Evolutionary conservation across 1,139 yeast genomes (phyloP), one percentile per base, ranked within the genome.

Genomic region (Chernovozyma sophiae-reginae): DNA sequence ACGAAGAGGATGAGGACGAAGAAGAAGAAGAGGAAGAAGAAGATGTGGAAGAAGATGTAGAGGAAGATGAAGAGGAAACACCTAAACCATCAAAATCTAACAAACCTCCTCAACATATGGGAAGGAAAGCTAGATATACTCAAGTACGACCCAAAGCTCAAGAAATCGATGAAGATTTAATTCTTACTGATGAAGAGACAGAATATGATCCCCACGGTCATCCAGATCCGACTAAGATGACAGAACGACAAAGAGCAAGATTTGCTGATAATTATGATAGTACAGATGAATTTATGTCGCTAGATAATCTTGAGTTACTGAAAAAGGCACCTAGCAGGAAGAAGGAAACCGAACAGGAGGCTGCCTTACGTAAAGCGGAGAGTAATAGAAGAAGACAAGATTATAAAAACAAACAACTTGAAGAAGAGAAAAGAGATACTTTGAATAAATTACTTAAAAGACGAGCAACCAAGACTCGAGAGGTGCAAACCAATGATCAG

Each of bases 381-480:
- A 81, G 79, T 52, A 92, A 97, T 0, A 75, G 98, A 48, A 78
- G 90, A 56, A 74, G 98, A 46, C 85, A 85, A 56, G 92, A 92
- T 53, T 74, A 89, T 52, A 82, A 84, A 46, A 90, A 82, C 51
- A 82, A 84, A 61, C 79, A 84, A 44, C 65, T 86, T 29, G 97
- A 89, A 53, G 97, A 87, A 57, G 98, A 92, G 58, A 92, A 92
- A 57, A 77, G 82, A 51, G 97, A 89, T 47, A 90, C 97, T 0
- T 70, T 92, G 45, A 90, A 89, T 57, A 86, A 86, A 55, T 65
- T 92, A 42, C 68, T 92, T 45, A 84, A 86, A 59, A 80, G 92
- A 58, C 72, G 96, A 44, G 96, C 96, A 29, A 74, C 72, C 25
- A 79, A 82, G 58, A 75, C 81, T 1, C 64, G 83, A 45, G 72